Base-by-base conservation (phyloP, 1,284 basidiomycete genomes). In the Pyrrhoderma noxium region DNA sequence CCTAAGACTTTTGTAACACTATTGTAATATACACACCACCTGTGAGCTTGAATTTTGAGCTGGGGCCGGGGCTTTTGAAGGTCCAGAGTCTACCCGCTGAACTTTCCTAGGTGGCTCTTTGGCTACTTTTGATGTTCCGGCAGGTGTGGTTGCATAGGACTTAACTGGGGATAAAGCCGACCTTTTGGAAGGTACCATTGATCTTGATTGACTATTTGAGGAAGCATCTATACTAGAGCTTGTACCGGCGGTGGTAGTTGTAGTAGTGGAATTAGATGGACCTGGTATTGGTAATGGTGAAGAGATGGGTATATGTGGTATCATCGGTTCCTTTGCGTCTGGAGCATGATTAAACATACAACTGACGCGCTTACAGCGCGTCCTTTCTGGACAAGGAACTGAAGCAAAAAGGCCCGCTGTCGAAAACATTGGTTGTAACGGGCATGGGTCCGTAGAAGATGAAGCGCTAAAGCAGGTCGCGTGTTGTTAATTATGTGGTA, bases 321-420 rank as follows among this genome's bases (percentile, higher is more conserved):
- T 52, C 2, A 62, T 63, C 0, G 68, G 67, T 1, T 69, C 63
- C 8, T 65, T 63, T 16, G 74, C 53, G 49, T 72, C 67, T 2
- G 61, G 54, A 4, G 66, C 62, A 64, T 89, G 86, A 27, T 79
- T 81, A 66, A 83, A 89, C 21, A 84, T 59, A 62, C 88, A 90
- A 51, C 68, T 62, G 3, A 64, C 52, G n/a, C 77, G 69, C 3
- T 60, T 61, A 61, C 87, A 89, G 22, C 61, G 54, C 1, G 59
- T 50, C 55, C 56, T 62, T 27, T 81, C 73, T 11, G 87, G 87
- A 69, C 88, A 91, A 18, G 73, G 64, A n/a, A 82, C 59, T 2
- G 66, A 65, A 19, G 70, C 70, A 64, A 90, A 89, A 9, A 85
- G 71, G 8, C 72, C 71, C 5, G 74, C 62, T 0, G 76, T 68